Percentiles rank a stretch among this genome's conserved stretches.
Evolutionary conservation across 352 stramenopile genomes (phyloP).

Genomic region (Phytophthora parvispora): DNA sequence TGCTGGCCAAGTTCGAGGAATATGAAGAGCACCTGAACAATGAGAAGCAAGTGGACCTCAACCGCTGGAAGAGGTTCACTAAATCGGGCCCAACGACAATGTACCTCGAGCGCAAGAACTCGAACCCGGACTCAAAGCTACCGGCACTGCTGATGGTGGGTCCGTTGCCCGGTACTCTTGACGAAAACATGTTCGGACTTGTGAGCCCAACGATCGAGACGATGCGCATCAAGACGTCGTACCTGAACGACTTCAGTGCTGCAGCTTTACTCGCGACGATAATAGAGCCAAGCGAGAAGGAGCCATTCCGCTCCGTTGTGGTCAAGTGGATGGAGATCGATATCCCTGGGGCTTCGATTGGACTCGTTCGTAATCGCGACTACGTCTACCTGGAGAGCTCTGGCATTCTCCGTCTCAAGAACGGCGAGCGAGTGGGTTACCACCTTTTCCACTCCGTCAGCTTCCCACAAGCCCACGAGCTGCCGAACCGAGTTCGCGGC

Average conservation of each 20-base stretch:
- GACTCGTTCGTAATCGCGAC: conserved; percentile 24
- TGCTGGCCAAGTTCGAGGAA: conserved; percentile 19
- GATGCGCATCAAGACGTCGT: conserved; percentile 27
- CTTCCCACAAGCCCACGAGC: conserved; percentile 25
- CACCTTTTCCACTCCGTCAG: conserved; percentile 27
- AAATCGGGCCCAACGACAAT: conserved; percentile 1
- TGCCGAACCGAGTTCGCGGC: conserved; percentile 32
- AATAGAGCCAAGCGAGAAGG: conserved; percentile 39
- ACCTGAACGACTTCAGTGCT: conserved; percentile 30
- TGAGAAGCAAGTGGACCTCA: conserved; percentile 11
- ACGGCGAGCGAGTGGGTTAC: conserved; percentile 28
- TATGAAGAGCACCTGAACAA: conserved; percentile 17
- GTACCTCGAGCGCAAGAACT: conserved; percentile 18
- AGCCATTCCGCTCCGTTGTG: conserved; percentile 37
- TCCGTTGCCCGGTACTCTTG: conserved; percentile 27
- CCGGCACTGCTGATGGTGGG: conserved; percentile 30
- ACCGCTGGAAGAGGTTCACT: conserved; percentile 21
- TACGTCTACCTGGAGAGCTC: conserved; percentile 29
- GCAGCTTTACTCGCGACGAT: conserved; percentile 49
- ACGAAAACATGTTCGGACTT: conserved; percentile 46
- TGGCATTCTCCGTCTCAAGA: conserved; percentile 5
- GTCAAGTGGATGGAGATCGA: conserved; percentile 29
- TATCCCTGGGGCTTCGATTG: conserved; percentile 5
- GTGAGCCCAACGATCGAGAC: conserved; percentile 32
- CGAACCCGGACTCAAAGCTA: conserved; percentile 21